phyloP scores from a whole-genome alignment of 192 early-diverging fungal genomes.

The Entomortierella chlamydospora region DNA sequence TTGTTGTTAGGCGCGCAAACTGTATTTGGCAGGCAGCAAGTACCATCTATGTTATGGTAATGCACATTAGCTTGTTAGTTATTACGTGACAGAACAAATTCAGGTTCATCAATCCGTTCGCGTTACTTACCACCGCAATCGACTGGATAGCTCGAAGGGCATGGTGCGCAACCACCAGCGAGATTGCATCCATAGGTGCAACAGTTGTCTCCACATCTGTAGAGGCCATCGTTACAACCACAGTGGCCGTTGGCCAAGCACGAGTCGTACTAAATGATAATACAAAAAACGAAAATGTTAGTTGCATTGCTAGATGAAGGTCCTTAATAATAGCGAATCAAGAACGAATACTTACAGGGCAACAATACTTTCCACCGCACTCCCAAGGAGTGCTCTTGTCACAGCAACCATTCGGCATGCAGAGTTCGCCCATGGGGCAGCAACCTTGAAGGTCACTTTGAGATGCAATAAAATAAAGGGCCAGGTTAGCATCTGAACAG shows the following conservation, averaged over 20 bases:
- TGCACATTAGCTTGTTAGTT: too few relatives aligned
- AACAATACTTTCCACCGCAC: constrained; percentile 25
- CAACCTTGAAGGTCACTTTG: constrained; percentile 5
- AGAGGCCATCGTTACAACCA: constrained; percentile 10
- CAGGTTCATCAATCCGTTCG: not conserved
- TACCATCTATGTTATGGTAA: not conserved
- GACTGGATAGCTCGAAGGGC: constrained; percentile 1
- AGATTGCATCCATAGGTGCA: constrained; percentile 32
- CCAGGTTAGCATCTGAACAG: too few relatives aligned
- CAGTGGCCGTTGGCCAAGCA: constrained; percentile 14
- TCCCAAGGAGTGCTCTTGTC: not conserved
- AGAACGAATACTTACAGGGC: constrained; percentile 22
- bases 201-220: constrained; percentile 14
- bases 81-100: too few relatives aligned
- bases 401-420: constrained; percentile 4
- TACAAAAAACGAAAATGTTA: too few relatives aligned
- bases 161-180: constrained; percentile 1
- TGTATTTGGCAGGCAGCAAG: not conserved
- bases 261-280: constrained; percentile 10
- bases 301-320: not conserved
- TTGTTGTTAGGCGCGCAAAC: not conserved
- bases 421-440: constrained; percentile 7
- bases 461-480: not conserved
- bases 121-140: constrained; percentile 15
- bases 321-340: too few relatives aligned